Base-by-base conservation (phyloP, 148 eudicot species). In the Vaccinium macrocarpon region DNA sequence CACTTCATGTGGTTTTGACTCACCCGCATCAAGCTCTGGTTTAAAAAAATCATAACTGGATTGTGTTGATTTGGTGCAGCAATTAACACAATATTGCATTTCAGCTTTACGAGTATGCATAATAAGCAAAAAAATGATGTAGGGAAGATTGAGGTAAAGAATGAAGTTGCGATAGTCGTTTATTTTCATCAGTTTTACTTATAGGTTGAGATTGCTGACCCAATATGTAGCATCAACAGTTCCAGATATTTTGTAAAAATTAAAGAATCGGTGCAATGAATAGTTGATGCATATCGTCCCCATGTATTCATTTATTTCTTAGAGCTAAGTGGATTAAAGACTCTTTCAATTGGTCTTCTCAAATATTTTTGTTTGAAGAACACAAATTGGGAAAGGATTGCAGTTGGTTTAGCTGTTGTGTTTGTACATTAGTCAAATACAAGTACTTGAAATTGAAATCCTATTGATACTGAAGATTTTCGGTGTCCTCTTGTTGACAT, bases 361-460 rank as follows among this genome's bases (percentile, higher is more conserved):
- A 64, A 23, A 2, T 53, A 14, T 13, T 53, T 53, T 53, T 53
- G 16, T 12, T 53, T 53, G 15, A 53, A 53, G 57, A 14, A 13
- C 57, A 53, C 12, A 3, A 13, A 13, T 53, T 23, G 27, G 71
- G 71, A 64, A 64, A 13, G 71, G 5, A 25, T n/a, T 64, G 35
- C 71, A 25, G 14, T 64, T 64, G 70, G 70, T 64, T 64, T 64
- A 64, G 70, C 70, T 64, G 70, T n/a, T 62, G 25, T 62, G 68
- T 64, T 64, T 1, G 15, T 64, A 23, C 32, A 25, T 11, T 23
- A 25, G 71, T 25, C 71, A 23, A 64, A 64, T 10, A 25, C 66
- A 21, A 19, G 21, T 19, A 7, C 66, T 61, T 61, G 2, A 61
- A 61, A 61, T 21, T 25, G 25, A 61, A 61, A 61, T 61, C 25